Percentiles rank a stretch among this genome's conserved stretches.
phyloP scores from a whole-genome alignment of 768 basidiomycete genomes.

The Calocybe indica region DNA sequence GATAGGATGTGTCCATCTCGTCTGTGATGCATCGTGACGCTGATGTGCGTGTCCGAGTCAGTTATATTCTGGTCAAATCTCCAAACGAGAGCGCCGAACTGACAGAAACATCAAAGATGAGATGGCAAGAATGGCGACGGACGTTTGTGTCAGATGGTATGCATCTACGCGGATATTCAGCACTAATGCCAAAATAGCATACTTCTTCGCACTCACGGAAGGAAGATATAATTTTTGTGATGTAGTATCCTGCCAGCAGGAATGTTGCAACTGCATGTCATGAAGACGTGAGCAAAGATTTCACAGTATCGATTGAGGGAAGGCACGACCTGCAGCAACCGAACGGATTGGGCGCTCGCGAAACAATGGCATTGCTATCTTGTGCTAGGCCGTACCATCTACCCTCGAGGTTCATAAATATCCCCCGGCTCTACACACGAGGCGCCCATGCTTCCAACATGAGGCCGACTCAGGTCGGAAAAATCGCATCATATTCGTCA shows the following conservation, averaged over 20 bases:
- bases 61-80: no score
- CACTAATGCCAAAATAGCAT: background rate
- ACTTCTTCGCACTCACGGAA: slow-evolving; percentile 27
- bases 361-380: slow-evolving; percentile 39
- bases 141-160: slow-evolving; percentile 66
- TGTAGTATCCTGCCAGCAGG: slow-evolving; percentile 35
- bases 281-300: background rate
- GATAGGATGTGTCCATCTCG: slow-evolving; percentile 56
- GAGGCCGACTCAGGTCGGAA: no score
- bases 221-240: slow-evolving; percentile 44
- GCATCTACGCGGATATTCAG: slow-evolving; percentile 35
- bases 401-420: no score
- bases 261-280: slow-evolving; percentile 41
- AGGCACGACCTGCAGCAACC: slow-evolving; percentile 29
- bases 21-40: slow-evolving; percentile 65
- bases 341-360: slow-evolving; percentile 42
- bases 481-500: no score
- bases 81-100: background rate
- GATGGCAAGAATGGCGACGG: slow-evolving; percentile 64
- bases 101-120: slow-evolving; percentile 62
- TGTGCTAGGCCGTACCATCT: background rate
- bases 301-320: background rate
- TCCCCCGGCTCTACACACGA: no score
- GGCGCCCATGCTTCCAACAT: no score
- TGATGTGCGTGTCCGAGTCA: slow-evolving; percentile 18